Base-by-base conservation (phyloP, 2,329 filamentous ascomycete species). In the Dactylellina sp. region DNA sequence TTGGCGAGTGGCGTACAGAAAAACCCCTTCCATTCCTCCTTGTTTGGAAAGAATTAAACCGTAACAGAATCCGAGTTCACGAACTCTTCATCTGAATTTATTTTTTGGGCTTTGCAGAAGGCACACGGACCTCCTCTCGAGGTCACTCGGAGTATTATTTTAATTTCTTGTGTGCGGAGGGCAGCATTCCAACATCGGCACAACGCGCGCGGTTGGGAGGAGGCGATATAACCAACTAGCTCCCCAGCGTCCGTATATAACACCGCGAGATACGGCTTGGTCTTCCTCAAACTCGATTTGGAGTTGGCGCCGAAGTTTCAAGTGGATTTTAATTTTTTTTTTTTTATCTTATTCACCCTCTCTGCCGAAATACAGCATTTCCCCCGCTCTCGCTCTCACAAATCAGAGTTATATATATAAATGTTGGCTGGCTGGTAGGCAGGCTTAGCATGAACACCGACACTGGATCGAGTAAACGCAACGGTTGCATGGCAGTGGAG, bases 1-100 rank as follows among this genome's bases (percentile, higher is more conserved):
- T 71, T 71, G 66, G 47, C 66, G 66, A 71, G 66, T 63, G 59
- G 66, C 59, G 66, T 68, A 63, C 57, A 20, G 52, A 12, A 22
- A 39, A 37, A 22, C 22, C 35, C 22, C 28, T 50, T 42, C 16
- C 50, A n/a, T 16, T 37, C 11, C n/a, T 11, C 20, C 14, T 57
- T 14, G 40, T 44, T 57, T 44, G 39, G n/a, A 32, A n/a, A 50
- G 22, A 14, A 32, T 40, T 40, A 40, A 40, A 40, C 37, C n/a
- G 37, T 14, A 40, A 35, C 32, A 16, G 22, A 28, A 52, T n/a
- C 49, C 22, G 20, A 22, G 24, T 28, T 20, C 4, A 52, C 47
- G 9, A 11, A 14, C 22, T 40, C 18, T 7, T 56, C n/a, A 14
- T 52, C 14, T 52, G 32, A 12, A 6, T 35, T 35, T 12, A n/a